Evolutionary conservation across 768 basidiomycete species (phyloP).

Genomic region (Pleurotus sapidus): DNA sequence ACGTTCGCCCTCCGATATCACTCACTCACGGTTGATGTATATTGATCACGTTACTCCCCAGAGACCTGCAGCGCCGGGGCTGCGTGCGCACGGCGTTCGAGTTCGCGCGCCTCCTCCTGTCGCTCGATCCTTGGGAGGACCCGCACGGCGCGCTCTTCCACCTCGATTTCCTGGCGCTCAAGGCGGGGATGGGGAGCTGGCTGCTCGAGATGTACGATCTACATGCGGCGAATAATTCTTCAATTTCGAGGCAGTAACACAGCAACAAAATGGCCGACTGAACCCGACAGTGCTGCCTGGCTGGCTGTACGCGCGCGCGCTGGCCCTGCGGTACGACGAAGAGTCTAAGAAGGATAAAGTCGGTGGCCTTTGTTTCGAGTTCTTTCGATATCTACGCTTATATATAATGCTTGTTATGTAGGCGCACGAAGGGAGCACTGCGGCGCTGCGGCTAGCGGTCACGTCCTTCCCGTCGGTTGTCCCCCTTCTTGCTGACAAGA

Average conservation of each 20-base stretch:
- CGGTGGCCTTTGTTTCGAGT: neutral
- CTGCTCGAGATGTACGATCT: slow-evolving; percentile 63
- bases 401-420: slow-evolving; percentile 16
- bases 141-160: slow-evolving; percentile 85
- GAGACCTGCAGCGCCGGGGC: slow-evolving; percentile 86
- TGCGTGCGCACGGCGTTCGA: slow-evolving; percentile 90
- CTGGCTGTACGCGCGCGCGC: slow-evolving; percentile 68
- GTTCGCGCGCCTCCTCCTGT: slow-evolving; percentile 81
- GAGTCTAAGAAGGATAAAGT: slow-evolving; percentile 41
- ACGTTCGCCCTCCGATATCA: slow-evolving; percentile 38
- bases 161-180: slow-evolving; percentile 83
- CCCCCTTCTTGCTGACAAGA: slow-evolving; percentile 81
- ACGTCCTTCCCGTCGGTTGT: slow-evolving; percentile 78
- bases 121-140: slow-evolving; percentile 83
- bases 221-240: slow-evolving; percentile 27
- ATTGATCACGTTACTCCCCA: slow-evolving; percentile 21
- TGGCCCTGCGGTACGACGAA: slow-evolving; percentile 59
- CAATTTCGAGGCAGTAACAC: neutral
- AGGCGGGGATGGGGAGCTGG: slow-evolving; percentile 80
- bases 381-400: too few relatives aligned
- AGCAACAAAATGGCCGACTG: slow-evolving; percentile 24
- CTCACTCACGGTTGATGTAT: neutral
- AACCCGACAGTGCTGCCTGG: slow-evolving; percentile 72
- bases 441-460: slow-evolving; percentile 72
- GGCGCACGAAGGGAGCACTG: slow-evolving; percentile 59